A percentile compares a stretch with the other conserved stretches of the same genome.
phyloP scores from a whole-genome alignment of 805 yeast species.

The Myxozyma nipponensis region DNA sequence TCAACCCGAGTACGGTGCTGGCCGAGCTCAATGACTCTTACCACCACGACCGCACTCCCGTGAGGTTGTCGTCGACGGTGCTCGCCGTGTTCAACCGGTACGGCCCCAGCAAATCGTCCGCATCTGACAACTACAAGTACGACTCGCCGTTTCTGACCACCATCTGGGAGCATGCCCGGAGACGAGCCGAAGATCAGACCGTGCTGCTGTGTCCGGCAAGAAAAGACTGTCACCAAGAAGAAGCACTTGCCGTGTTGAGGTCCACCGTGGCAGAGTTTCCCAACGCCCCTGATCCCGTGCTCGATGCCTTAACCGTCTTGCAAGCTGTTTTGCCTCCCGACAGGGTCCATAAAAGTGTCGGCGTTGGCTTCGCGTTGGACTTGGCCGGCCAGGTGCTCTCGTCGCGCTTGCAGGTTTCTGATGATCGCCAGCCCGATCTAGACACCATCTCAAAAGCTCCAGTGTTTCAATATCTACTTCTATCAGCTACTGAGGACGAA shows the following conservation, averaged over 20 bases:
- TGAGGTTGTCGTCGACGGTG: slow-evolving; percentile 16
- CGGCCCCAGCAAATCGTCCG: background rate
- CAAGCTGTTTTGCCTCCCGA: slow-evolving; percentile 40
- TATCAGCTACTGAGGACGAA: slow-evolving; percentile 15
- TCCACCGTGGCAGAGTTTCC: slow-evolving; percentile 36
- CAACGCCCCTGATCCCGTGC: slow-evolving; percentile 35
- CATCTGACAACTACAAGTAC: slow-evolving; percentile 13
- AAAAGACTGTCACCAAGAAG: slow-evolving; percentile 1
- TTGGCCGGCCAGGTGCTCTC: slow-evolving; percentile 24
- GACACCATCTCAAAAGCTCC: slow-evolving; percentile 9
- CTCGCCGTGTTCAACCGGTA: slow-evolving; percentile 11
- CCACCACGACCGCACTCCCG: slow-evolving; percentile 4
- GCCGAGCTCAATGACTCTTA: slow-evolving; percentile 9
- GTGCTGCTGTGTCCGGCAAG: slow-evolving; percentile 31
- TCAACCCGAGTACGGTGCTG: slow-evolving; percentile 12
- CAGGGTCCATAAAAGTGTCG: slow-evolving; percentile 15
- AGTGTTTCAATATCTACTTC: slow-evolving; percentile 13
- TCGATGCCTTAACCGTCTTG: slow-evolving; percentile 38
- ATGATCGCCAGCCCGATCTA: slow-evolving; percentile 10
- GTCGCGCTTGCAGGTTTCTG: slow-evolving; percentile 17
- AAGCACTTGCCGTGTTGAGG: slow-evolving; percentile 8
- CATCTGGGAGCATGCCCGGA: slow-evolving; percentile 41
- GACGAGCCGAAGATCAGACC: slow-evolving; percentile 42
- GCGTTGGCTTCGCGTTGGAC: slow-evolving; percentile 19
- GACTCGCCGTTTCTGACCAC: slow-evolving; percentile 37